Base-by-base conservation (phyloP, 1,284 basidiomycete genomes). In the Athelia sp. region DNA sequence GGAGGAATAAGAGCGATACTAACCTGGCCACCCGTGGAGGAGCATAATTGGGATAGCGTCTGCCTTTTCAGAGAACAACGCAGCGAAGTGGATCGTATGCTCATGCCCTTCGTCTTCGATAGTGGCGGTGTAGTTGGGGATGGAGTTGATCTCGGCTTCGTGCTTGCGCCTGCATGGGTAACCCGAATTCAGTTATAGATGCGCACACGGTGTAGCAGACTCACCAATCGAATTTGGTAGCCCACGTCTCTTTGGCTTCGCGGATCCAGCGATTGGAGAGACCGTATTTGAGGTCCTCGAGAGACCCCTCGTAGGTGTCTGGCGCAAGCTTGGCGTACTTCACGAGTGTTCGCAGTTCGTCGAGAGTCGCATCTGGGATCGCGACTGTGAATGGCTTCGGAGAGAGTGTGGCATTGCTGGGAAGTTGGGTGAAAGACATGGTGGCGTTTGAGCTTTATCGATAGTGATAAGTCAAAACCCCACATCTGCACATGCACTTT, bases 11-110 rank as follows among this genome's bases (percentile, higher is more conserved):
- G n/a, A n/a, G n/a, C 13, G 15, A 23, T 22, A 44, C 19, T 22
- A 4, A 44, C 43, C 43, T 15, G 52, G 52, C 46, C 52, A 53
- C 4, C 50, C 52, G 40, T 54, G 52, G 1, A 54, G 44, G 35
- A 53, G 17, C 3, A 54, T 2, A 17, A 54, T 19, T 17, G 52
- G 52, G 19, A 49, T 34, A 17, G 52, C 52, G 18, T 54, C 52
- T 2, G 17, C 19, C 18, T 47, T 53, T 19, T 51, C 45, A 36
- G 45, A 48, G 18, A 48, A 52, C n/a, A 52, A 24, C 31, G 43
- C 50, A 18, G 52, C 22, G 18, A 52, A 54, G 26, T 54, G 52
- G 22, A 54, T 47, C 11, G 38, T 22, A 35, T 23, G 47, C 3
- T 38, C 34, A 9, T 23, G 24, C 34, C 47, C 47, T 19, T 32